These are phyloP conservation scores for Candida ovalis DNA, from an alignment of 805 yeast genomes.

Conservation along the genomic window DNA sequence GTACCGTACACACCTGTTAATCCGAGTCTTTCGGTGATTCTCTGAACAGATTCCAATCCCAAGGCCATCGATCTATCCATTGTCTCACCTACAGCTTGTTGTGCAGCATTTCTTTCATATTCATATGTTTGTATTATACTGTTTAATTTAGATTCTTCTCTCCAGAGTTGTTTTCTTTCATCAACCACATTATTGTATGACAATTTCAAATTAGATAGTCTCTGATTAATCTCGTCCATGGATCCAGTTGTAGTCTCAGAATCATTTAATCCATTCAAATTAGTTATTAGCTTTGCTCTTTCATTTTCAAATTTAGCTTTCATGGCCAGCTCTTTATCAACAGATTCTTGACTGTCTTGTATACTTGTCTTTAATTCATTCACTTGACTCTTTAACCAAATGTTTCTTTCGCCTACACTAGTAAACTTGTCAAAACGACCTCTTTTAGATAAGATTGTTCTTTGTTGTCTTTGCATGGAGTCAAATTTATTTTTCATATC, in stretches of 20 bases:
- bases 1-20: conserved; percentile 75
- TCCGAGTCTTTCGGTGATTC: conserved; percentile 57
- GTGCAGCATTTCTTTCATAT: conserved; percentile 54
- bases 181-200: conserved; percentile 50
- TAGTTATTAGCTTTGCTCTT: conserved; percentile 33
- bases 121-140: conserved; percentile 52
- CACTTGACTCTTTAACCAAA: conserved; percentile 60
- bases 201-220: conserved; percentile 33
- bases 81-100: conserved; percentile 60
- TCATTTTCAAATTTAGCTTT: conserved; percentile 30
- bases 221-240: conserved; percentile 29
- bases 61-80: conserved; percentile 68
- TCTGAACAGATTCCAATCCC: conserved; percentile 67
- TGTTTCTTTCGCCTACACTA: conserved; percentile 55
- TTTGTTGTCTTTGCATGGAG: conserved; percentile 45
- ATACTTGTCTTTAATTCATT: conserved; percentile 25
- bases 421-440: conserved; percentile 62
- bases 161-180: conserved; percentile 69
- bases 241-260: conserved; percentile 19
- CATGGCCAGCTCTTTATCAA: conserved; percentile 4
- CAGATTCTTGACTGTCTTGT: conserved; percentile 9
- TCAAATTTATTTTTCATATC: conserved; percentile 39
- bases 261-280: conserved; percentile 3
- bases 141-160: conserved; percentile 66
- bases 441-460: conserved; percentile 63